Base-by-base conservation (phyloP, 306 rosid genomes). In the Luffa acutangula region DNA sequence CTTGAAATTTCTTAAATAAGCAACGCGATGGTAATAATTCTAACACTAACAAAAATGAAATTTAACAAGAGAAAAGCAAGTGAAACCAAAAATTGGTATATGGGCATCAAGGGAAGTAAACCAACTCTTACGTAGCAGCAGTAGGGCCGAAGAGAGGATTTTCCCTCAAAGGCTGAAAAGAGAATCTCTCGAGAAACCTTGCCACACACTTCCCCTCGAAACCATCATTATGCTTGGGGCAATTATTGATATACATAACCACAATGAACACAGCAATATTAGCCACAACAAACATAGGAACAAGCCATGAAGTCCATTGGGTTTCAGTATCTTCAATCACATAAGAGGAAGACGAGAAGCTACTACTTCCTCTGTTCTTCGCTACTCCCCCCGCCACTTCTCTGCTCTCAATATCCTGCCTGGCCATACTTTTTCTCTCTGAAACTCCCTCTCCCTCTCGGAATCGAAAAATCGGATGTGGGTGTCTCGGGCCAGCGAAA, bases 111-210 rank as follows among this genome's bases (percentile, higher is more conserved):
- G 56, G 5, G 36, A 62, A 48, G 21, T 21, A 43, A 78, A 60
- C 0, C 31, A 83, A 15, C 8, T 36, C 84, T 65, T 89, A 94
- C 97, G 95, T 91, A 14, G 75, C 36, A 43, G 98, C 89, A 86
- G 97, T 92, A 70, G 98, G 92, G 1, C 97, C 98, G 20, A 94
- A 87, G 81, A 90, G 83, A 25, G 97, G 97, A 88, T 94, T 94
- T 80, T 89, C 93, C 69, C 52, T 57, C 5, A 91, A 76, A 63
- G 98, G 92, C 85, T 92, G 87, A 43, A 94, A 94, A 56, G 98
- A 91, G 80, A 92, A 88, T 11, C 89, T 80, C 7, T 90, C 90
- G 0, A 94, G 93, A 46, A 92, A 86, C 79, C 70, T 86, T 0
- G 87, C 92, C 25, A 87, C 90, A 8, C 97, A 94, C 17, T 81